Evolutionary conservation across 2,329 filamentous ascomycete genomes (phyloP), one percentile per base, ranked within the genome.

Genomic region (Diplodia intermedia): DNA sequence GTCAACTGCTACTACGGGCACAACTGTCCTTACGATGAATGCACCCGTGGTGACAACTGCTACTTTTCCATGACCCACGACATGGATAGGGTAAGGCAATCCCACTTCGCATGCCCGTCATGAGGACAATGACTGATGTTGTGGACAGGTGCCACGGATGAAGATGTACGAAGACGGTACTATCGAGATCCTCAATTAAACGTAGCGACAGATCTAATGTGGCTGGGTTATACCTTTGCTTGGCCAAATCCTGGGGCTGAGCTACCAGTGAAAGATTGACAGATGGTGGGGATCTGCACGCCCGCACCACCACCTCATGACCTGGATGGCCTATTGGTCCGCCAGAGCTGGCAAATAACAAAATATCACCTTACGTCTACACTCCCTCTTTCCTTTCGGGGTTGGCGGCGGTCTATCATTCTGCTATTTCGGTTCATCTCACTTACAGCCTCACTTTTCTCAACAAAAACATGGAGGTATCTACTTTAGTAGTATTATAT

Each of bases 1-100:
- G 62, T 74, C 60, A 72, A 75, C 55, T 80, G 79, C 69, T 74
- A 72, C 7, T 73, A 71, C 36, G 79, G 79, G 1, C 79, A 81
- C 70, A 53, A 70, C 11, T 75, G 74, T 54, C 67, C 71, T 5
- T 71, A 70, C 55, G 71, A 72, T 12, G 61, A 75, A 40, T 81
- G 78, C 70, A 73, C 73, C 61, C 75, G 72, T 54, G 73, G 75
- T 8, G 70, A 71, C 14, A 67, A 68, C 29, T 80, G 78, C 70
- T 74, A 73, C 54, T 80, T 78, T 65, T 62, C 61, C 20, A 72
- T 74, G n/a, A 73, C 74, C 1, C 78, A 80, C 70, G 67, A 72
- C 23, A 72, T 75, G 60, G 75, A 79, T 65, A 67, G 71, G 69
- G 75, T 77, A 63, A 72, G 74, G 71, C 14, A 29, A 36, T 20